Percentiles rank a stretch among this genome's conserved stretches.
phyloP scores from a whole-genome alignment of 306 rosid species.

The Herpetospermum pedunculosum region DNA sequence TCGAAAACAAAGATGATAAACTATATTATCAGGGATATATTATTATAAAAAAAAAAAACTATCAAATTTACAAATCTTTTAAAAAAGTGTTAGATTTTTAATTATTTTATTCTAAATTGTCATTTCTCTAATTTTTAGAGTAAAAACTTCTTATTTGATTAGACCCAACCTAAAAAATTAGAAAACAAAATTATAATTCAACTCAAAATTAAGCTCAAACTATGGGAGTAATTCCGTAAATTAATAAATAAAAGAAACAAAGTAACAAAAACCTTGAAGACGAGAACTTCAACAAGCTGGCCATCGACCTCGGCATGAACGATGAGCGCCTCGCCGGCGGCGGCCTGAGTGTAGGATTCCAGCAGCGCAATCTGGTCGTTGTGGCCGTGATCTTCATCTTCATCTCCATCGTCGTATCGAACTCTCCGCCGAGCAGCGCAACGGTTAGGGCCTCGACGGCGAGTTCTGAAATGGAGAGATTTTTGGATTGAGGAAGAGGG shows the following conservation, averaged over 20 bases:
- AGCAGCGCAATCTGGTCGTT: constrained; percentile 51
- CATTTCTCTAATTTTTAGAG: no score
- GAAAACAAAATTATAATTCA: neutral
- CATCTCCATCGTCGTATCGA: constrained; percentile 32
- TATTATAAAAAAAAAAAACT: no score
- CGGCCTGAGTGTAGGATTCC: constrained; percentile 54
- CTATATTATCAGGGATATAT: no score
- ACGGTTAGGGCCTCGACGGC: neutral
- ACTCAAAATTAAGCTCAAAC: neutral
- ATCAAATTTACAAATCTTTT: no score
- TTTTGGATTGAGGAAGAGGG: neutral
- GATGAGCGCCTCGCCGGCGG: constrained; percentile 55
- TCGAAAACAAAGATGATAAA: no score
- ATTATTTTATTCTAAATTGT: no score
- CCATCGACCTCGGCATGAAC: constrained; percentile 60
- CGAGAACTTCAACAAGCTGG: constrained; percentile 49
- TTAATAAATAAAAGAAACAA: neutral
- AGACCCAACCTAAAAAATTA: no score
- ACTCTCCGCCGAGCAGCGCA: constrained; percentile 49
- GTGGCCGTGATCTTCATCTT: constrained; percentile 36
- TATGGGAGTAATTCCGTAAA: neutral
- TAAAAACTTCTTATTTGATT: no score
- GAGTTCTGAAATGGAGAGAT: neutral
- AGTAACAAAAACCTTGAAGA: constrained; percentile 50
- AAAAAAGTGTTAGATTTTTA: no score